Conservation (phyloP, 768 basidiomycete species). For the Boletus sp. region DNA sequence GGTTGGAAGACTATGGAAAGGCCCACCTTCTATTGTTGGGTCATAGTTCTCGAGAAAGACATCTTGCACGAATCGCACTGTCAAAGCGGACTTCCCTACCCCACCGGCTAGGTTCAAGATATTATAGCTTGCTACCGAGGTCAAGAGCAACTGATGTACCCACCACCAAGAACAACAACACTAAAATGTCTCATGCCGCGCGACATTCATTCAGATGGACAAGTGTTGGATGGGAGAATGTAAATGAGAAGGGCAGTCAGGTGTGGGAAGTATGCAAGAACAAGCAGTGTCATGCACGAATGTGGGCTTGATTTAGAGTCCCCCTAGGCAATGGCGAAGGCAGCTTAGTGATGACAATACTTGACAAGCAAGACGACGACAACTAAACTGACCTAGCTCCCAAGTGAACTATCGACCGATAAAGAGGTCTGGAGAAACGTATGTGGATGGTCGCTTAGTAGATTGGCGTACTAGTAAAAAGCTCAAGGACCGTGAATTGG, state of each 20-base stretch:
- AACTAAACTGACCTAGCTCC: conserved; percentile 3
- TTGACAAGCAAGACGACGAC: background rate
- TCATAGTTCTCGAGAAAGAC: conserved; percentile 76
- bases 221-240: conserved; percentile 10
- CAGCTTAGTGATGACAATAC: conserved; percentile 1
- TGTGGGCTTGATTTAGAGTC: conserved; percentile 2
- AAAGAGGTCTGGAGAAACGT: background rate
- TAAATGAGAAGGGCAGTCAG: background rate
- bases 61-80: conserved; percentile 72
- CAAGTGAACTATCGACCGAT: background rate
- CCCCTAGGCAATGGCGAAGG: conserved; percentile 1
- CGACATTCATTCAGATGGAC: conserved; percentile 1
- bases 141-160: conserved; percentile 19
- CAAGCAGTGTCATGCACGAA: conserved; percentile 15
- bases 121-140: background rate
- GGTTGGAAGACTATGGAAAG: background rate
- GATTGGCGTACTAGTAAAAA: background rate
- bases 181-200: conserved; percentile 65
- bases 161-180: conserved; percentile 79
- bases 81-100: conserved; percentile 85
- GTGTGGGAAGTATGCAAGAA: conserved; percentile 23
- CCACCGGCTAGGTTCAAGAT: conserved; percentile 60
- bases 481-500: background rate
- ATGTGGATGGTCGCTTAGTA: background rate
- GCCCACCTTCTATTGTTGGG: conserved; percentile 78